Conservation (phyloP, 768 basidiomycete genomes). For the Cubamyces sp. region DNA sequence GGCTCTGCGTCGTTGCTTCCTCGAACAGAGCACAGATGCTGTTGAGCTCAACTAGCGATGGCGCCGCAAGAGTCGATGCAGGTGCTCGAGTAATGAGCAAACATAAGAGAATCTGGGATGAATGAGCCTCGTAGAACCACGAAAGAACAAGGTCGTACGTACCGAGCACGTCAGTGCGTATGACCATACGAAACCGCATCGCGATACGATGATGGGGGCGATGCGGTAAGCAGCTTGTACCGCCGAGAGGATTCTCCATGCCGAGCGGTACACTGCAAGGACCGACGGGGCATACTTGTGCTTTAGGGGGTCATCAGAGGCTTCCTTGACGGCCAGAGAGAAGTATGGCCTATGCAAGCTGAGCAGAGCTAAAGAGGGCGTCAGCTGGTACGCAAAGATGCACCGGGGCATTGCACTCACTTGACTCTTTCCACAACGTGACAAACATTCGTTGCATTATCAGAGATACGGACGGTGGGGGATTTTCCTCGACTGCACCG, state of each 20-base stretch:
- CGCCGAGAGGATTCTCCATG: slow-evolving; percentile 63
- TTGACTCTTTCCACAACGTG: slow-evolving; percentile 34
- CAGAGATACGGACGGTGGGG: neutral
- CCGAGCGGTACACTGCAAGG: slow-evolving; percentile 70
- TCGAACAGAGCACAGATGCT: slow-evolving; percentile 37
- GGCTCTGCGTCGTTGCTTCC: slow-evolving; percentile 30
- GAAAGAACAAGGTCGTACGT: slow-evolving; percentile 31
- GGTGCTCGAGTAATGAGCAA: slow-evolving; percentile 44
- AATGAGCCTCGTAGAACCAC: neutral
- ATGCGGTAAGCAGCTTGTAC: slow-evolving; percentile 47
- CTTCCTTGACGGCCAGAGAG: slow-evolving; percentile 65
- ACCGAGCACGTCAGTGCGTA: slow-evolving; percentile 68
- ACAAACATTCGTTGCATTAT: slow-evolving; percentile 29
- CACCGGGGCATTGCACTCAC: slow-evolving; percentile 10
- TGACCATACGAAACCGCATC: slow-evolving; percentile 65
- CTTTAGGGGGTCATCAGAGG: slow-evolving; percentile 55
- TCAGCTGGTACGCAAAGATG: slow-evolving; percentile 9
- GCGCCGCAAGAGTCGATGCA: slow-evolving; percentile 37
- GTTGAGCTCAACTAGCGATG: slow-evolving; percentile 43
- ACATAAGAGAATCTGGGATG: slow-evolving; percentile 46
- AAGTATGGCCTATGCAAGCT: slow-evolving; percentile 72
- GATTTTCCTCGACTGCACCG: slow-evolving; percentile 12
- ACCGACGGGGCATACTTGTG: slow-evolving; percentile 72
- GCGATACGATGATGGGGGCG: slow-evolving; percentile 46
- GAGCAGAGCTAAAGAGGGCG: slow-evolving; percentile 49